Conservation (phyloP, 208 protist species). For the Lotmaria passim region DNA sequence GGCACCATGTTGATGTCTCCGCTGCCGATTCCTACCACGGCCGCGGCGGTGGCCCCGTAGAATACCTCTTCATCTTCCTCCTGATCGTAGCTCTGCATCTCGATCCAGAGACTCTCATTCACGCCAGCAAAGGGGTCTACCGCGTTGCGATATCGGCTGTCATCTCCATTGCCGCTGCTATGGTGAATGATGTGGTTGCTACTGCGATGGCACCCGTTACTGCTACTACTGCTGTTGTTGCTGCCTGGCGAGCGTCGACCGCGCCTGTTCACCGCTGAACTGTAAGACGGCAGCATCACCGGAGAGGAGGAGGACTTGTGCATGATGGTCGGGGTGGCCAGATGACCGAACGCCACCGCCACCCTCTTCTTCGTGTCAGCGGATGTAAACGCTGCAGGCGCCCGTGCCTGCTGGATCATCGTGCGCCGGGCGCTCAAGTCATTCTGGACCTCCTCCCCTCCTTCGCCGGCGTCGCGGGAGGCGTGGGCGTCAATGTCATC, state of each 20-base stretch:
- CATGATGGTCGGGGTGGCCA: not conserved
- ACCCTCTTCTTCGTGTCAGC: too few species aligned
- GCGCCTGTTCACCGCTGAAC: not conserved
- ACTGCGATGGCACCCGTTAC: not conserved
- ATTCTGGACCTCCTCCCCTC: not conserved
- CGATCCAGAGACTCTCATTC: slow-evolving; percentile 23
- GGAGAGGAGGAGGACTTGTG: not conserved
- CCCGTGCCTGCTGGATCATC: too few species aligned
- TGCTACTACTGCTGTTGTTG: not conserved
- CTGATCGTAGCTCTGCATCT: slow-evolving; percentile 30
- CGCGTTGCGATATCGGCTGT: not conserved
- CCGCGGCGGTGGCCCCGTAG: slow-evolving; percentile 31
- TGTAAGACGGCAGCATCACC: not conserved
- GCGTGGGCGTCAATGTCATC: too few species aligned
- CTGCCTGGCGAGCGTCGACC: slow-evolving; percentile 2
- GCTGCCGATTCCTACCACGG: slow-evolving; percentile 21
- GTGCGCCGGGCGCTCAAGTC: too few species aligned
- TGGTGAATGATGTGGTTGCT: not conserved
- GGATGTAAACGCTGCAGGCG: slow-evolving; percentile 7
- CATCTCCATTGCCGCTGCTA: not conserved
- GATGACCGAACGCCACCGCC: too few species aligned
- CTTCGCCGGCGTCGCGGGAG: too few species aligned
- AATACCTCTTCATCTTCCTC: slow-evolving; percentile 51
- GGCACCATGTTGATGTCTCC: slow-evolving; percentile 38
- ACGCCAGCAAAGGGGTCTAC: slow-evolving; percentile 15